These are phyloP conservation scores for Hypomontagnella monticulosa DNA, from an alignment of 495 filamentous ascomycete species.

Conservation along the genomic window DNA sequence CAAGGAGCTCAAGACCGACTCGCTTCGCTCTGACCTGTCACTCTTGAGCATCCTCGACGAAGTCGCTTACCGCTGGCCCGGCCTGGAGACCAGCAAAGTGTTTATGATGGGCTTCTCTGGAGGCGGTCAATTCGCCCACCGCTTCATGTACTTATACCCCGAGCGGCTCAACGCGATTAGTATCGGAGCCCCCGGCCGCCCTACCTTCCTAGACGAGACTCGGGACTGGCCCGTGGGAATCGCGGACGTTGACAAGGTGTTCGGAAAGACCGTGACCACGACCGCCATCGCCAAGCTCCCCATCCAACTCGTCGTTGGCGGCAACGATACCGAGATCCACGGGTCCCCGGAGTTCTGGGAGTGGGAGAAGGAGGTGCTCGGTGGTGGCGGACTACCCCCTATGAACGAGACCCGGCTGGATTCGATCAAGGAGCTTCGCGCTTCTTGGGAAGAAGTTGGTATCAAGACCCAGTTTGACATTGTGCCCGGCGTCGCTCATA, in stretches of 20 bases:
- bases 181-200: conserved; percentile 35
- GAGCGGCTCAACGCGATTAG: conserved; percentile 32
- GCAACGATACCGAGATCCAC: conserved; percentile 30
- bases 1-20: conserved; percentile 21
- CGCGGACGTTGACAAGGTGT: conserved; percentile 30
- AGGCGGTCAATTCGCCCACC: conserved; percentile 41
- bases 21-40: conserved; percentile 26
- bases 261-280: conserved; percentile 17
- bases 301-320: conserved; percentile 39
- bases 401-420: conserved; percentile 54
- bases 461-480: conserved; percentile 22
- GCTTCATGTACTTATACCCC: conserved; percentile 43
- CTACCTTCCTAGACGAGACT: conserved; percentile 30
- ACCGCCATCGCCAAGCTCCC: conserved; percentile 18
- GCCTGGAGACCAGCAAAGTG: conserved; percentile 35
- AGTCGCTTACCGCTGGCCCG: conserved; percentile 36
- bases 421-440: conserved; percentile 44
- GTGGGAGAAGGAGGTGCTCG: conserved; percentile 45
- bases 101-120: conserved; percentile 44
- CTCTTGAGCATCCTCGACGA: conserved; percentile 34
- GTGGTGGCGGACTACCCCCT: conserved; percentile 44
- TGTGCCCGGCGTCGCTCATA: conserved; percentile 9
- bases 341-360: conserved; percentile 41
- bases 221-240: conserved; percentile 32
- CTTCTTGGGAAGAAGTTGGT: conserved; percentile 1